A percentile compares a stretch with the other conserved stretches of the same genome.
These are phyloP conservation scores for Jatropha curcas DNA, from an alignment of 345 rosid genomes.

Conservation along the genomic window DNA sequence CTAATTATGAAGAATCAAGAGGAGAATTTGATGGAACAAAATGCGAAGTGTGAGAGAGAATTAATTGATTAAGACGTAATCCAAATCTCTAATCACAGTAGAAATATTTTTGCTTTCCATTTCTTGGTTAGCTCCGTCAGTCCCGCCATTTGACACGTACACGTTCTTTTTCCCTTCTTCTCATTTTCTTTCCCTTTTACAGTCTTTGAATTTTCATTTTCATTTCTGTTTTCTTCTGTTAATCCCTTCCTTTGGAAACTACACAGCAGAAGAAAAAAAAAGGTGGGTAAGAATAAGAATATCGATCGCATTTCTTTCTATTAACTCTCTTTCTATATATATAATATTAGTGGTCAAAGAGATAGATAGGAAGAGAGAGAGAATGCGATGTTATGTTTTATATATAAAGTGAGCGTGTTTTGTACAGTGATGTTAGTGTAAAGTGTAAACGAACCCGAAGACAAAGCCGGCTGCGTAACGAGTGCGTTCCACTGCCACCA, in stretches of 20 bases:
- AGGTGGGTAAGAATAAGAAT: neutral
- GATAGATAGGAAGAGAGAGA: neutral
- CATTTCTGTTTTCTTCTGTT: neutral
- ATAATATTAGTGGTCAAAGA: conserved; percentile 17
- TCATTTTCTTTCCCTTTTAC: neutral
- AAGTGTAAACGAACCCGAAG: conserved; percentile 29
- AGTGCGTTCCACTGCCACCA: conserved; percentile 1
- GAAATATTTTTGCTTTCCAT: no score
- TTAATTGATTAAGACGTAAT: no score
- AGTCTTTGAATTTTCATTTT: neutral
- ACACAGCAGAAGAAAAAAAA: neutral
- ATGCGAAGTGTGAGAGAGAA: no score
- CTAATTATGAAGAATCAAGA: no score
- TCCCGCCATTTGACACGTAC: conserved; percentile 33
- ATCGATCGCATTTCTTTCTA: neutral
- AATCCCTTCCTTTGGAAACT: neutral
- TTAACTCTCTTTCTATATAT: neutral
- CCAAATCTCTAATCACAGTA: no score
- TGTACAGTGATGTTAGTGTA: conserved; percentile 5
- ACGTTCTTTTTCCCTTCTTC: neutral
- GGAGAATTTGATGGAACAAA: no score
- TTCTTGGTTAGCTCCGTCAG: conserved; percentile 31
- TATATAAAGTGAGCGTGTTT: neutral
- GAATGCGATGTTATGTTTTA: neutral
- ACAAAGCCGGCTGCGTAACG: conserved; percentile 31